A percentile compares a stretch with the other conserved stretches of the same genome.
phyloP scores from a whole-genome alignment of 2,329 filamentous ascomycete genomes.

The Biscogniauxia mediterranea region DNA sequence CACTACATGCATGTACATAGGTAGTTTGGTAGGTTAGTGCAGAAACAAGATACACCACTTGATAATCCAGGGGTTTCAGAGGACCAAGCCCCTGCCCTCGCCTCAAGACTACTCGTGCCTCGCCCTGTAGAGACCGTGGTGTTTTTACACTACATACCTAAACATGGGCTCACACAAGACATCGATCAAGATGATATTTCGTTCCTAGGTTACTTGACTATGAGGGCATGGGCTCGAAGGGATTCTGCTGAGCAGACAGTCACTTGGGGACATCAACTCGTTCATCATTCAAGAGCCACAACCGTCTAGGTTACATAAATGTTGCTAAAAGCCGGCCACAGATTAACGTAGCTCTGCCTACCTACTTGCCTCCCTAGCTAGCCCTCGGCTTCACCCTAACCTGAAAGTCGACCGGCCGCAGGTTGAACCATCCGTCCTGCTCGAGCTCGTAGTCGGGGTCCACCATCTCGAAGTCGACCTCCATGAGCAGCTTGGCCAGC shows the following conservation, averaged over 20 bases:
- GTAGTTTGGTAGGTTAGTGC: neutral
- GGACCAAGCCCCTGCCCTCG: neutral
- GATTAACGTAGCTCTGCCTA: neutral
- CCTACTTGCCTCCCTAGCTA: neutral
- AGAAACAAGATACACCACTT: neutral
- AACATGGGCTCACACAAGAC: no score
- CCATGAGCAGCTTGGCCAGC: constrained; percentile 42
- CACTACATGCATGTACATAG: neutral
- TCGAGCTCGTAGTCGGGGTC: constrained; percentile 40
- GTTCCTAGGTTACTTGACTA: neutral
- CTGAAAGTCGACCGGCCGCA: constrained; percentile 46
- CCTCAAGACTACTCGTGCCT: no score
- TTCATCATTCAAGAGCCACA: neutral
- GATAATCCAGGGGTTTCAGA: neutral
- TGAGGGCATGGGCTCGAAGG: neutral
- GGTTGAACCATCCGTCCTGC: constrained; percentile 53
- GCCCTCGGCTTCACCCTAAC: constrained; percentile 42
- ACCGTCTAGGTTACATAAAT: neutral
- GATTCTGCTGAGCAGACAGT: neutral
- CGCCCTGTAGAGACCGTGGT: no score
- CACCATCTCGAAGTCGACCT: constrained; percentile 45
- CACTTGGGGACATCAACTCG: neutral
- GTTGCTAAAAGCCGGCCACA: neutral
- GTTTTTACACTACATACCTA: no score
- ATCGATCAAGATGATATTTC: no score